Evolutionary conservation across 441 rosid species (phyloP), one percentile per base, ranked within the genome.

Genomic region (Erodium trifolium): DNA sequence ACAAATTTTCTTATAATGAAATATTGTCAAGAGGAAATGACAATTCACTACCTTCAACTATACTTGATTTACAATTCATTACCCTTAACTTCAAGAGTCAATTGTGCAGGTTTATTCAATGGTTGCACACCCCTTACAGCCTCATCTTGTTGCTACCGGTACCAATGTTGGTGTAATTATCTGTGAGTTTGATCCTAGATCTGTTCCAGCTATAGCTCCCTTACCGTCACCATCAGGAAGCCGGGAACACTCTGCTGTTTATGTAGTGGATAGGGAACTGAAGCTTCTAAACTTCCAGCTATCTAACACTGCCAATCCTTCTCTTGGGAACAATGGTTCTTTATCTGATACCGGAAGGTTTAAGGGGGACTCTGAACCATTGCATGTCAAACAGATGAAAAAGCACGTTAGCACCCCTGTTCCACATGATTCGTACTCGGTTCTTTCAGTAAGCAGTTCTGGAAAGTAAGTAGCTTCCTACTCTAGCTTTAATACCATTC

Each of bases 71-170:
- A 31, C 34, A 31, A 31, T 2, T 31, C 3, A 0, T 31, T 31
- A 31, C 34, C 34, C 34, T 31, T 31, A 31, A 31, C 34, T 77
- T 76, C 62, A 39, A 49, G 68, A 67, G 37, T 75, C 77, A 70
- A 66, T 71, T 29, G 71, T 78, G 79, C 85, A 94, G 99, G 98
- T 92, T 70, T 92, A 87, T 80, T 92, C 98, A 75, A 94, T 94
- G 98, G 97, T 86, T 75, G 97, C 97, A 70, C 99, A 94, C 85
- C 84, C 94, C 73, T 82, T 94, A 65, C 99, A 92, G 85, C 98
- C 99, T 70, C 98, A 94, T 80, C 96, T 94, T 67, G 98, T 94
- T 68, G 99, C 92, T 68, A 84, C 96, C 70, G 99, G 99, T 75
- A 92, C 98, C 76, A 94, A 88, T 78, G 78, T 92, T 76, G 99